Evolutionary conservation across 257 asterid species (phyloP).

Genomic region (Lantana camara): DNA sequence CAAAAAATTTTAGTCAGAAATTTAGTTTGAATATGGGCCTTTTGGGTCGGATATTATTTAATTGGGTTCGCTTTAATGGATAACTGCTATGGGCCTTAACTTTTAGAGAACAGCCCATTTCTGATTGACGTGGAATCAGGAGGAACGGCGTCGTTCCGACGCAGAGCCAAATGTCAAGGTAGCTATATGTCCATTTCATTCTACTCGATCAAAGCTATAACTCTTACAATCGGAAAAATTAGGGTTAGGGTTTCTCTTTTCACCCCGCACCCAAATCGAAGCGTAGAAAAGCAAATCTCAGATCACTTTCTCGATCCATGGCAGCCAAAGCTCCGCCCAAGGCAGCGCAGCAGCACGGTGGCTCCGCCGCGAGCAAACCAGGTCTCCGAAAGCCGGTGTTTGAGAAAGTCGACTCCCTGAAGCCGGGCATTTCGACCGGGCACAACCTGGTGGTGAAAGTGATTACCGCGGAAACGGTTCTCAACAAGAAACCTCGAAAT

Average conservation of each 20-base stretch:
- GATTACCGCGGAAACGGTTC: slow-evolving; percentile 52
- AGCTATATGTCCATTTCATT: slow-evolving; percentile 10
- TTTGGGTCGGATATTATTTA: too few species aligned
- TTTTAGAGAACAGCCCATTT: neutral
- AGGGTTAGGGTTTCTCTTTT: slow-evolving; percentile 48
- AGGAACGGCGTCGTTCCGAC: slow-evolving; percentile 15
- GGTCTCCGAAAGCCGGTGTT: slow-evolving; percentile 70
- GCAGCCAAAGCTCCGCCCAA: slow-evolving; percentile 40
- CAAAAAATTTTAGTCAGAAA: too few species aligned
- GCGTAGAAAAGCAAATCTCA: slow-evolving; percentile 19
- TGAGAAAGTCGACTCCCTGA: slow-evolving; percentile 61
- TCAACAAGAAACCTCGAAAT: slow-evolving; percentile 63
- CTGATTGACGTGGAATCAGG: neutral
- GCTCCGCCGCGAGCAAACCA: slow-evolving; percentile 38
- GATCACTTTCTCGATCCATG: slow-evolving; percentile 21
- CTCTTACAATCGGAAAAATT: slow-evolving; percentile 4
- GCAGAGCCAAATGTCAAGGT: neutral
- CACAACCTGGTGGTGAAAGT: slow-evolving; percentile 65
- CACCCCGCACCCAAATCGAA: slow-evolving; percentile 15
- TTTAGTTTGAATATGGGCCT: too few species aligned
- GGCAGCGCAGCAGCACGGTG: slow-evolving; percentile 40
- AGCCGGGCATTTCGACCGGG: slow-evolving; percentile 70
- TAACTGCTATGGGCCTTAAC: too few species aligned
- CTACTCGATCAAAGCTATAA: neutral
- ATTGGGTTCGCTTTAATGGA: too few species aligned